Evolutionary conservation across 768 basidiomycete species (phyloP).

Genomic region (Naganishia vishniacii): DNA sequence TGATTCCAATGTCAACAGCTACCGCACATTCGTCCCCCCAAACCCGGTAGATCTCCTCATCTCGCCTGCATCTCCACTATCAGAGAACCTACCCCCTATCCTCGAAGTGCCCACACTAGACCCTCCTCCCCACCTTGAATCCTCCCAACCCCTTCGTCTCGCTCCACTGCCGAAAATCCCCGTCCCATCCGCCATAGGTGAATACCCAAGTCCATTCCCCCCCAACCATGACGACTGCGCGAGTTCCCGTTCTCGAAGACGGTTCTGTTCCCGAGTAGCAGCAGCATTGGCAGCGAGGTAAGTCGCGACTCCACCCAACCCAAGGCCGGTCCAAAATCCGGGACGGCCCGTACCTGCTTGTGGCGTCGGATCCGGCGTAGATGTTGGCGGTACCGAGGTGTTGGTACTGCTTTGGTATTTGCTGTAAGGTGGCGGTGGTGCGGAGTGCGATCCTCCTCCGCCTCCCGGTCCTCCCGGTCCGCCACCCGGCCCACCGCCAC

Average conservation of each 20-base stretch:
- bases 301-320: constrained; percentile 65
- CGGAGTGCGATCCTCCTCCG: constrained; percentile 47
- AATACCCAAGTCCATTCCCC: constrained; percentile 37
- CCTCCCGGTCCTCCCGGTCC: constrained; percentile 46
- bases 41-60: constrained; percentile 74
- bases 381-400: constrained; percentile 52
- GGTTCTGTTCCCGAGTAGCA: constrained; percentile 26
- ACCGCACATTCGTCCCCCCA: constrained; percentile 70
- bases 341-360: constrained; percentile 54
- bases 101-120: constrained; percentile 33
- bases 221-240: constrained; percentile 31
- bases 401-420: constrained; percentile 40
- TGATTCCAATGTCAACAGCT: no score
- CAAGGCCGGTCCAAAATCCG: constrained; percentile 82
- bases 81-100: constrained; percentile 42
- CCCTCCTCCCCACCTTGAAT: constrained; percentile 16
- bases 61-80: constrained; percentile 54
- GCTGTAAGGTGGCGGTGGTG: constrained; percentile 44
- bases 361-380: constrained; percentile 54
- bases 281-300: constrained; percentile 35
- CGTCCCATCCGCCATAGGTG: constrained; percentile 51
- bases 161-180: constrained; percentile 52
- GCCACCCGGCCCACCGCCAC: constrained; percentile 45
- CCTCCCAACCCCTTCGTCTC: constrained; percentile 49
- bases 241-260: constrained; percentile 33